These are phyloP conservation scores for Gracilaria domingensis DNA, from an alignment of 23 red algal genomes.

Conservation along the genomic window DNA sequence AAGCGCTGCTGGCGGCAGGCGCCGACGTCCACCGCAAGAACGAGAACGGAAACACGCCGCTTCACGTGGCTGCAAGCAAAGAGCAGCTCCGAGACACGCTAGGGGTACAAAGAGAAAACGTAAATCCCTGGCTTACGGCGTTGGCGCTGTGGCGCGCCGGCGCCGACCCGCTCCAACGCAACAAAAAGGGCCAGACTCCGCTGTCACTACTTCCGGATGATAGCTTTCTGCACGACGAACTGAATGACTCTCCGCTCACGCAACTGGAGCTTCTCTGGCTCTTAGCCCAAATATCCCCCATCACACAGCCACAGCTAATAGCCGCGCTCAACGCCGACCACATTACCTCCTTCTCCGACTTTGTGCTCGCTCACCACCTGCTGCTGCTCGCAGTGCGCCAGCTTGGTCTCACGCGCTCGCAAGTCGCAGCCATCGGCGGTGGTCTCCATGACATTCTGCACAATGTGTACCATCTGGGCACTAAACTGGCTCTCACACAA, in stretches of 20 bases:
- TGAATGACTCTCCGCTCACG: background rate
- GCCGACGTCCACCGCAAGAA: background rate
- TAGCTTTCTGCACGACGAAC: background rate
- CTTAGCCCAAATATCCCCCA: background rate
- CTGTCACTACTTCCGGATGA: background rate
- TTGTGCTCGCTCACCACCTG: constrained; percentile 27
- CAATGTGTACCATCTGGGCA: constrained; percentile 1
- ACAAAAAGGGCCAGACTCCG: background rate
- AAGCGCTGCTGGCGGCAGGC: background rate
- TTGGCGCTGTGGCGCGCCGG: too few species aligned
- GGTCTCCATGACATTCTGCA: constrained; percentile 2
- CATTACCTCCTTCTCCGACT: constrained; percentile 15
- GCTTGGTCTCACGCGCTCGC: background rate
- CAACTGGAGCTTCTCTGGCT: background rate
- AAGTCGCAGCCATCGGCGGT: background rate
- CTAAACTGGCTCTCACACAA: background rate
- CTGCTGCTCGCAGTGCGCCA: constrained; percentile 26
- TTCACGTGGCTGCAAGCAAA: background rate
- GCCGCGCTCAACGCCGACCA: constrained; percentile 7
- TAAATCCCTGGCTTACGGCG: too few species aligned
- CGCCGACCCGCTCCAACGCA: background rate
- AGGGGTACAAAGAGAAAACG: too few species aligned
- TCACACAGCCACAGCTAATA: background rate
- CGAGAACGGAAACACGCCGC: background rate
- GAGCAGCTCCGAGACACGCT: background rate